phyloP scores from a whole-genome alignment of 108 stramenopile species.

The Skeletonema marinoi region DNA sequence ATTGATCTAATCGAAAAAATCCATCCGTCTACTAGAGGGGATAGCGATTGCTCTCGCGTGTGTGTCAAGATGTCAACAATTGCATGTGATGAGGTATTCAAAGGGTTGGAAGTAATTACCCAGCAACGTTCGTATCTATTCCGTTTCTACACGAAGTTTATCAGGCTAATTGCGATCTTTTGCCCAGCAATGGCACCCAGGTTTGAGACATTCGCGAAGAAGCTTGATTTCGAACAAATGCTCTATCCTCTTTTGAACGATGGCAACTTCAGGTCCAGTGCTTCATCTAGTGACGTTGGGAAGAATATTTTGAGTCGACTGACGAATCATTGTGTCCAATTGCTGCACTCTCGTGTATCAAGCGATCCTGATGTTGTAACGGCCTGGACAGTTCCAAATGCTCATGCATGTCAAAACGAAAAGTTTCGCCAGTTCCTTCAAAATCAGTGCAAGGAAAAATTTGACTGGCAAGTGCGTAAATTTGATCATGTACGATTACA shows the following conservation, averaged over 20 bases:
- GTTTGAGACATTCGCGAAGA: too few relatives aligned
- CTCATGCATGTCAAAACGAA: neutral
- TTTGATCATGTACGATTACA: neutral
- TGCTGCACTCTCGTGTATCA: neutral
- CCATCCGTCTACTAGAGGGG: neutral
- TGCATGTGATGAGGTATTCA: neutral
- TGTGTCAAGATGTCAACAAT: constrained; percentile 6
- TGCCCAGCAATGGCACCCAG: too few relatives aligned
- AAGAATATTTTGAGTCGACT: neutral
- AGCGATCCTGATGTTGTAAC: neutral
- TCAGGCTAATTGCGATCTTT: too few relatives aligned
- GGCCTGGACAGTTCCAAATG: neutral
- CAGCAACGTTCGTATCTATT: too few relatives aligned
- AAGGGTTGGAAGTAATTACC: constrained; percentile 3
- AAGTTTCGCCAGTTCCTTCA: neutral
- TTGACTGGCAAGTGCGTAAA: constrained; percentile 6
- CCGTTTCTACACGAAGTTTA: too few relatives aligned
- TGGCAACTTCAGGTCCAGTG: too few relatives aligned
- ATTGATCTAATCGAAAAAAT: too few relatives aligned
- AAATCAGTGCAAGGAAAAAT: constrained; percentile 4
- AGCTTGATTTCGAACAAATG: too few relatives aligned
- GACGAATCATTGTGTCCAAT: neutral
- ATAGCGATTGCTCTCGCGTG: neutral
- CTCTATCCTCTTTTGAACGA: too few relatives aligned
- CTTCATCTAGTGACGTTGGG: too few relatives aligned